Conservation (phyloP, 2,329 filamentous ascomycete genomes). For the Aaosphaeria arxii region DNA sequence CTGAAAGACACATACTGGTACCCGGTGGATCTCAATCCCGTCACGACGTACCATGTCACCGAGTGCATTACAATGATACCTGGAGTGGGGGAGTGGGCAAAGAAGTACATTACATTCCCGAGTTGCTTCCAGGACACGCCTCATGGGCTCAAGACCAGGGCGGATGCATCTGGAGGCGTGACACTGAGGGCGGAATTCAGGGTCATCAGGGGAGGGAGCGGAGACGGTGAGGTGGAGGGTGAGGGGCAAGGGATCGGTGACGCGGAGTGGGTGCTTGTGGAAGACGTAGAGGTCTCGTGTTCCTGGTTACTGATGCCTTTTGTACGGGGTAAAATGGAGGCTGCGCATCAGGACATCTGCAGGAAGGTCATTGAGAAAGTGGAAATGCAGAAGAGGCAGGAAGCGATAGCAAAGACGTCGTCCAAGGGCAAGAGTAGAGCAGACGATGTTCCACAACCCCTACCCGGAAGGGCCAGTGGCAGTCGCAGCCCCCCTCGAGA, state of each 20-base stretch:
- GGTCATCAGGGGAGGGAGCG: conserved; percentile 22
- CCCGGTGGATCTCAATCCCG: conserved; percentile 24
- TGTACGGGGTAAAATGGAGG: conserved; percentile 30
- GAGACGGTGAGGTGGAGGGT: conserved; percentile 24
- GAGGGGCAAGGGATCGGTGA: conserved; percentile 31
- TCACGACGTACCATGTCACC: conserved; percentile 27
- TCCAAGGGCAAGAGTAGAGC: conserved; percentile 12
- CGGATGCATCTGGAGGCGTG: conserved; percentile 24
- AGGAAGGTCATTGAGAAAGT: conserved; percentile 32
- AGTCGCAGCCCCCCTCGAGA: no score
- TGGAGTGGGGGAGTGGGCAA: conserved; percentile 26
- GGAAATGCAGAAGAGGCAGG: conserved; percentile 17
- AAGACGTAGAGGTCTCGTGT: conserved; percentile 33
- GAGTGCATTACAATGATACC: conserved; percentile 29
- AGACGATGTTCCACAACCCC: neutral
- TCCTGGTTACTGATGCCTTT: conserved; percentile 36
- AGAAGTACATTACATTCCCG: conserved; percentile 29
- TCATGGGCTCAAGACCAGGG: conserved; percentile 29
- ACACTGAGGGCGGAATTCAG: conserved; percentile 29
- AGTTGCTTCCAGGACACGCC: conserved; percentile 31
- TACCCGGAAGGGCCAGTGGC: no score
- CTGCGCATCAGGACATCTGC: conserved; percentile 30
- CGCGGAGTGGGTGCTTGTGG: conserved; percentile 31
- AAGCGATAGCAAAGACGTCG: conserved; percentile 12
- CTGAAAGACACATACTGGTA: conserved; percentile 36